Evolutionary conservation across 345 rosid species (phyloP).

Genomic region (Cardiospermum halicacabum): DNA sequence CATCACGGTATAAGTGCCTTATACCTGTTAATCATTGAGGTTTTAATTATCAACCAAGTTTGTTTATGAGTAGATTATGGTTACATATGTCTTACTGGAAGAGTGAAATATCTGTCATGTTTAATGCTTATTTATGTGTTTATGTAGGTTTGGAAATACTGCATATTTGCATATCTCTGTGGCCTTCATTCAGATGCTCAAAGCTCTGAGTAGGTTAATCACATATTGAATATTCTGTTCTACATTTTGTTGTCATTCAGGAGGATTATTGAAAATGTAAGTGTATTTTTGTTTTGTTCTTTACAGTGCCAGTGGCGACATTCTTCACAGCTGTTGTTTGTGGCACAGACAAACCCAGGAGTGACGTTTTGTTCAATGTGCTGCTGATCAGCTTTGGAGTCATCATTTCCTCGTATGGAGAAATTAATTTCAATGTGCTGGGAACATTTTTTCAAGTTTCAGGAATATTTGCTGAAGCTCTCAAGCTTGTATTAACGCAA

Average conservation of each 20-base stretch:
- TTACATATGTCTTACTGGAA: neutral
- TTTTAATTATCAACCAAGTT: neutral
- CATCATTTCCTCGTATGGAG: slow-evolving; percentile 90
- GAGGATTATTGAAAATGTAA: slow-evolving; percentile 2
- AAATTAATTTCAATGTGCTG: slow-evolving; percentile 85
- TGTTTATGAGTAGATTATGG: neutral
- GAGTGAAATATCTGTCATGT: neutral
- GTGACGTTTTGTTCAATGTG: slow-evolving; percentile 88
- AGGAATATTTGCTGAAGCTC: slow-evolving; percentile 96
- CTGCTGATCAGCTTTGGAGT: slow-evolving; percentile 94
- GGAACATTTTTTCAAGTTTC: slow-evolving; percentile 95
- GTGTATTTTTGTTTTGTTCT: slow-evolving; percentile 24
- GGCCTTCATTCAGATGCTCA: slow-evolving; percentile 99
- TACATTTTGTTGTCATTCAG: slow-evolving; percentile 10
- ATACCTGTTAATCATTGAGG: neutral
- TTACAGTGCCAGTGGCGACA: slow-evolving; percentile 97
- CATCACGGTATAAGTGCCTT: too few relatives aligned
- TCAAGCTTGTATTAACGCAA: slow-evolving; percentile 91
- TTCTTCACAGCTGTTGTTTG: slow-evolving; percentile 79
- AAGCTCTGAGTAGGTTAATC: slow-evolving; percentile 78
- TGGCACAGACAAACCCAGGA: slow-evolving; percentile 88
- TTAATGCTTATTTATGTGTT: neutral
- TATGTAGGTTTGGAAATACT: slow-evolving; percentile 89
- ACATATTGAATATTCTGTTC: slow-evolving; percentile 7
- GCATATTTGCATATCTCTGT: slow-evolving; percentile 89